Evolutionary conservation across 768 basidiomycete species (phyloP).

Genomic region (Suillus subluteus): DNA sequence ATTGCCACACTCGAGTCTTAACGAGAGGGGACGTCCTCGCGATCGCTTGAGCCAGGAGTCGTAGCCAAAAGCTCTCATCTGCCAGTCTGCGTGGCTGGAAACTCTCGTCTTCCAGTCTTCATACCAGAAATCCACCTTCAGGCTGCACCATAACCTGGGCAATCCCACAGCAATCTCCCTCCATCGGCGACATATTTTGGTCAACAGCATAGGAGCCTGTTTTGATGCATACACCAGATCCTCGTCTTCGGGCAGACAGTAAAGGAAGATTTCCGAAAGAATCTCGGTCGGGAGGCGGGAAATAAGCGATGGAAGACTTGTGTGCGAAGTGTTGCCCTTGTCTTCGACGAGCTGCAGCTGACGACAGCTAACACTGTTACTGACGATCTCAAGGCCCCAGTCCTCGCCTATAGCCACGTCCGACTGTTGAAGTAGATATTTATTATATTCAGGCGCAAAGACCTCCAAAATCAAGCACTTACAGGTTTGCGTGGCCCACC

Average conservation of each 20-base stretch:
- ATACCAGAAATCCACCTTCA: constrained; percentile 25
- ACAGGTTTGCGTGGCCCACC: background rate
- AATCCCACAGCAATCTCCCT: constrained; percentile 40
- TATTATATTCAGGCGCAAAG: background rate
- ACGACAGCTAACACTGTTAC: too few species aligned
- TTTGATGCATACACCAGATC: constrained; percentile 27
- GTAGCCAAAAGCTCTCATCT: constrained; percentile 9
- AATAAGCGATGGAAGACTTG: background rate
- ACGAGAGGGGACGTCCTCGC: background rate
- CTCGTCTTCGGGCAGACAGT: constrained; percentile 9
- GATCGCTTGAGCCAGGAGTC: background rate
- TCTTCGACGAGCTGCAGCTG: too few species aligned
- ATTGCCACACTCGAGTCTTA: background rate
- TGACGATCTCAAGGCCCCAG: background rate
- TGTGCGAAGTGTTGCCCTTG: background rate
- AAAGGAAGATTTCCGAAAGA: background rate
- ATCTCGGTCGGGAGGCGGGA: background rate
- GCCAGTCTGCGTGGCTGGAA: background rate
- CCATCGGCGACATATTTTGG: constrained; percentile 47
- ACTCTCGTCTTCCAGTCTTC: background rate
- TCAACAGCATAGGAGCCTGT: constrained; percentile 41
- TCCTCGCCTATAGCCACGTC: background rate
- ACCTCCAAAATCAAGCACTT: background rate
- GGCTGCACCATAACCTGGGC: constrained; percentile 51
- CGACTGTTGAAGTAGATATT: background rate